Base-by-base conservation (phyloP, 1,139 yeast species). In the Arxiozyma slooffiae region DNA sequence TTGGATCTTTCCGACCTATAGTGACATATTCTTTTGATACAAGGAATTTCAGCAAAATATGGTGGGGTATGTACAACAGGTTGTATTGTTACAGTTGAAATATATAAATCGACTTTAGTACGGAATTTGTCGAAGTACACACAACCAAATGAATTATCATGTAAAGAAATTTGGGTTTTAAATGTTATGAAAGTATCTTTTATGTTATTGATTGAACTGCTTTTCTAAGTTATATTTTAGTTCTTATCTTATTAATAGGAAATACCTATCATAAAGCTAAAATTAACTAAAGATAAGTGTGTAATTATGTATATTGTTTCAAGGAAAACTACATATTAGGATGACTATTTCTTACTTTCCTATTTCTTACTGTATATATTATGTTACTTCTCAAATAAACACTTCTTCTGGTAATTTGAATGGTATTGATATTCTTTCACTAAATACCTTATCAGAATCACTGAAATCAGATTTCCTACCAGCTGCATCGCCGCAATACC, bases 401-500 rank as follows among this genome's bases (percentile, higher is more conserved):
- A 71, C 73, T 52, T 82, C 81, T 61, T 90, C 97, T 0, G 97
- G 97, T 0, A 80, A 71, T 50, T 69, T 69, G 62, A 87, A 89
- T 39, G 60, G 57, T 2, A 89, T 47, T 0, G 78, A 77, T 1
- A 77, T 62, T 23, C 71, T 74, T 46, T 71, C 59, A 0, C 97
- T 96, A 72, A 90, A 88, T 52, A 55, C 61, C 55, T 67, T 67
- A 64, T 90, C 97, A 50, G 86, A 77, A 59, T 86, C 90, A 73
- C 90, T 85, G 64, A 82, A 83, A 65, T 90, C 97, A 0, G 62
- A 65, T 1, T 65, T 61, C 49, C 97, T 72, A 0, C 97, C 98
- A 7, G 97, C 97, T 0, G 97, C 97, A 70, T 92, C 98, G 5
- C 98, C 98, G n/a, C 90, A 90, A 63, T 69, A 92, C 55, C 83